Conservation (phyloP, 2,329 filamentous ascomycete genomes). For the Knoxdaviesia capensis region DNA sequence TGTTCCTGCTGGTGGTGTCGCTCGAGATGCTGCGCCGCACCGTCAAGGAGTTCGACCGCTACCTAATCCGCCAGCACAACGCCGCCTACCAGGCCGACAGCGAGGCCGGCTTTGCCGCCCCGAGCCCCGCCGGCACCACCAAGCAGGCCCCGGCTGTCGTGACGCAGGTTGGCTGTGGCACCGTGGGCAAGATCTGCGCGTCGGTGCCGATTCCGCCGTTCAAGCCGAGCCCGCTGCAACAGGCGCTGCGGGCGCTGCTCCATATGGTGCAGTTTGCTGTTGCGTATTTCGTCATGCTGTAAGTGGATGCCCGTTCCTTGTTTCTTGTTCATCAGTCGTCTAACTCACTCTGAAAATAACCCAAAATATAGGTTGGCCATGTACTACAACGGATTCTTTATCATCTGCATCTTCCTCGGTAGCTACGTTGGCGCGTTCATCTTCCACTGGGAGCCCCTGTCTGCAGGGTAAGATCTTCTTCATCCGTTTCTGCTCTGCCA, state of each 20-base stretch:
- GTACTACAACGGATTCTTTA: conserved; percentile 53
- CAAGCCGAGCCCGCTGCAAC: conserved; percentile 42
- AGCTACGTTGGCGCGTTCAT: conserved; percentile 52
- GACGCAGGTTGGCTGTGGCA: background rate
- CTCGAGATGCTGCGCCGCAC: conserved; percentile 55
- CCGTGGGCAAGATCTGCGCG: background rate
- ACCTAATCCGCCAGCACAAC: conserved; percentile 30
- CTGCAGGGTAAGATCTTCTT: conserved; percentile 9
- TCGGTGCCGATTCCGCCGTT: conserved; percentile 13
- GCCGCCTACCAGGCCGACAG: conserved; percentile 10
- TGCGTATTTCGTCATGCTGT: conserved; percentile 62
- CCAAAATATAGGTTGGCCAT: conserved; percentile 20
- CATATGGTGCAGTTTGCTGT: conserved; percentile 55
- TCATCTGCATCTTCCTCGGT: conserved; percentile 64
- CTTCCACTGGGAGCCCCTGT: conserved; percentile 47
- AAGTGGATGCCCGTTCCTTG: conserved; percentile 5
- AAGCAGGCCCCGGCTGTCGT: background rate
- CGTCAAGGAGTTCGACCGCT: conserved; percentile 52
- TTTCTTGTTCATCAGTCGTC: background rate
- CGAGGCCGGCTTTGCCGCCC: conserved; percentile 5
- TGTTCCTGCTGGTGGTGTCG: conserved; percentile 49
- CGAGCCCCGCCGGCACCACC: conserved; percentile 5
- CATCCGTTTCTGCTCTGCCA: background rate
- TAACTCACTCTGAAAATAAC: background rate
- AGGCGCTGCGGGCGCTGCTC: conserved; percentile 42